Evolutionary conservation across 768 basidiomycete genomes (phyloP).

Genomic region (Lepiota subincarnata): DNA sequence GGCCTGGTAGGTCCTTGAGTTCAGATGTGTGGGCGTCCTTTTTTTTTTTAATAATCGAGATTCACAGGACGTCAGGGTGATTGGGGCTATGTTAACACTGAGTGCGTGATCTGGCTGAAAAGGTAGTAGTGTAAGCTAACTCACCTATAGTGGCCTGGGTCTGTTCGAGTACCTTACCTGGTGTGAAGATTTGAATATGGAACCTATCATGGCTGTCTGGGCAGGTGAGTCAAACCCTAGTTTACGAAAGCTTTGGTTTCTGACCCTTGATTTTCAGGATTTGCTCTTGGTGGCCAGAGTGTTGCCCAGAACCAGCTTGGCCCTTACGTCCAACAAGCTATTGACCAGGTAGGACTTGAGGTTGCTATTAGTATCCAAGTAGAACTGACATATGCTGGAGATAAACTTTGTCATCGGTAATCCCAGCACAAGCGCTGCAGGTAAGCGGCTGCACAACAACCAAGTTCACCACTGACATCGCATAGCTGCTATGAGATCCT

Average conservation of each 20-base stretch:
- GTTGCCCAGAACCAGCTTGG: constrained; percentile 40
- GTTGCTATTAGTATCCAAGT: neutral
- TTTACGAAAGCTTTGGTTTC: neutral
- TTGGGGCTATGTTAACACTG: constrained; percentile 61
- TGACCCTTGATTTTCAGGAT: constrained; percentile 30
- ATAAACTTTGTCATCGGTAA: constrained; percentile 62
- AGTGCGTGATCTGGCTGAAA: constrained; percentile 30
- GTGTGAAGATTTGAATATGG: constrained; percentile 58
- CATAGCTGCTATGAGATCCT: constrained; percentile 46
- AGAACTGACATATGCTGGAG: constrained; percentile 19
- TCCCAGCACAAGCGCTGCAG: constrained; percentile 36
- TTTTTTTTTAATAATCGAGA: neutral
- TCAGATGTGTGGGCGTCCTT: neutral
- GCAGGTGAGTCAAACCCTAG: constrained; percentile 29
- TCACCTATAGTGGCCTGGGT: constrained; percentile 43
- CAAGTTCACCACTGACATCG: neutral
- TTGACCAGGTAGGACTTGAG: constrained; percentile 40
- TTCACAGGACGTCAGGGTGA: constrained; percentile 46
- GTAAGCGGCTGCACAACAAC: constrained; percentile 16
- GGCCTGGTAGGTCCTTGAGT: constrained; percentile 29
- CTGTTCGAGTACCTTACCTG: constrained; percentile 53
- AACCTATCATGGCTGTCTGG: constrained; percentile 64
- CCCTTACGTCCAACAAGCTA: constrained; percentile 54
- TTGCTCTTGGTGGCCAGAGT: constrained; percentile 43
- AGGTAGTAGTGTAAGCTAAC: neutral